Conservation (phyloP, 345 rosid species). For the Lepidium sativum region DNA sequence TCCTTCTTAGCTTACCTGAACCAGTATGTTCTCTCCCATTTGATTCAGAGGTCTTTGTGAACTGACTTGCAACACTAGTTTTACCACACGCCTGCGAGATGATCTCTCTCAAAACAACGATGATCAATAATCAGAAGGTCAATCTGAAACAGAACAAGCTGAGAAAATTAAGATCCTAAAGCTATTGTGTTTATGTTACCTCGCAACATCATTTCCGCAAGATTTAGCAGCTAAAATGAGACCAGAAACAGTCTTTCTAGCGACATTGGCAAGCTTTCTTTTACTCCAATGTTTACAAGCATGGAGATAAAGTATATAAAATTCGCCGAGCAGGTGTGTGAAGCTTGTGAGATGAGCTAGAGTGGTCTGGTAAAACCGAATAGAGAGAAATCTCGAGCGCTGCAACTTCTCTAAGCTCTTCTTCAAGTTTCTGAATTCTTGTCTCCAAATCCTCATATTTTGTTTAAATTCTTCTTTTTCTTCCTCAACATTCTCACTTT, state of each 20-base stretch:
- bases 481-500: too few species aligned
- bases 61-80: too few species aligned
- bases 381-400: slow-evolving; percentile 87
- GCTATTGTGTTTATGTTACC: slow-evolving; percentile 32
- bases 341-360: slow-evolving; percentile 82
- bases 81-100: slow-evolving; percentile 68
- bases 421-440: slow-evolving; percentile 80
- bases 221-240: slow-evolving; percentile 77
- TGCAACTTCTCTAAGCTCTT: slow-evolving; percentile 94
- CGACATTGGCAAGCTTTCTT: slow-evolving; percentile 62
- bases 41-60: slow-evolving; percentile 38
- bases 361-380: slow-evolving; percentile 87
- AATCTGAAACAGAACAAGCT: slow-evolving; percentile 42
- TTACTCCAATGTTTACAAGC: slow-evolving; percentile 75
- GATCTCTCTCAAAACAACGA: slow-evolving; percentile 71
- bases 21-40: slow-evolving; percentile 24
- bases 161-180: slow-evolving; percentile 15
- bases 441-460: too few species aligned
- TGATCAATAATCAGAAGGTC: slow-evolving; percentile 88
- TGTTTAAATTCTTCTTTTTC: too few species aligned
- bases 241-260: slow-evolving; percentile 79
- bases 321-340: slow-evolving; percentile 94
- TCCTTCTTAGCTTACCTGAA: slow-evolving; percentile 22
- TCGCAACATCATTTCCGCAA: slow-evolving; percentile 87
- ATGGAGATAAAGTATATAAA: slow-evolving; percentile 82